Evolutionary conservation across 495 filamentous ascomycete species (phyloP).

Genomic region (Hyaloscypha hepaticicola): DNA sequence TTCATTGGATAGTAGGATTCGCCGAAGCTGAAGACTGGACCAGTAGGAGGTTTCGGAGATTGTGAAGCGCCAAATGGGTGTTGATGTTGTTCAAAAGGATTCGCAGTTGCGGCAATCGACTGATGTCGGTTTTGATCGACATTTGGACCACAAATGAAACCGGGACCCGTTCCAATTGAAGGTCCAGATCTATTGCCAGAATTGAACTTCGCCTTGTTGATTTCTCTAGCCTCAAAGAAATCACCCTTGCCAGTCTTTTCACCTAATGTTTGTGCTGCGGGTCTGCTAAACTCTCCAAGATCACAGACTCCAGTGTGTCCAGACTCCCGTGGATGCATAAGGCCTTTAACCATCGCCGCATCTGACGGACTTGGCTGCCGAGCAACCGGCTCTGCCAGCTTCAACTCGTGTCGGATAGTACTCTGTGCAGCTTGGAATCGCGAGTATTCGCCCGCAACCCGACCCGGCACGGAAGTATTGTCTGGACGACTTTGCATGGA

Average conservation of each 20-base stretch:
- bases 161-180: neutral
- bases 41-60: neutral
- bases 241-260: slow-evolving; percentile 29
- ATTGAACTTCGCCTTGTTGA: slow-evolving; percentile 25
- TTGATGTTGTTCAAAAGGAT: neutral
- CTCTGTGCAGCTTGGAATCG: neutral
- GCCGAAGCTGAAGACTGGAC: neutral
- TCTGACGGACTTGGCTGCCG: slow-evolving; percentile 44
- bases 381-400: neutral
- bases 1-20: neutral
- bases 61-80: neutral
- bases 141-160: neutral
- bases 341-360: slow-evolving; percentile 42
- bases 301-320: neutral
- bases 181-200: neutral
- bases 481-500: neutral
- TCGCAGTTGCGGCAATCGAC: neutral
- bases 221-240: slow-evolving; percentile 30
- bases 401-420: neutral
- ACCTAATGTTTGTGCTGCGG: slow-evolving; percentile 21
- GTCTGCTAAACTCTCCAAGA: neutral
- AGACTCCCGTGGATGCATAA: neutral
- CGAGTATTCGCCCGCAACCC: neutral
- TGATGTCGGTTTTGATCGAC: neutral
- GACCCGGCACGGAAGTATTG: neutral